Base-by-base conservation (phyloP, 2,329 filamentous ascomycete species). In the Thielaviopsis euricoi region DNA sequence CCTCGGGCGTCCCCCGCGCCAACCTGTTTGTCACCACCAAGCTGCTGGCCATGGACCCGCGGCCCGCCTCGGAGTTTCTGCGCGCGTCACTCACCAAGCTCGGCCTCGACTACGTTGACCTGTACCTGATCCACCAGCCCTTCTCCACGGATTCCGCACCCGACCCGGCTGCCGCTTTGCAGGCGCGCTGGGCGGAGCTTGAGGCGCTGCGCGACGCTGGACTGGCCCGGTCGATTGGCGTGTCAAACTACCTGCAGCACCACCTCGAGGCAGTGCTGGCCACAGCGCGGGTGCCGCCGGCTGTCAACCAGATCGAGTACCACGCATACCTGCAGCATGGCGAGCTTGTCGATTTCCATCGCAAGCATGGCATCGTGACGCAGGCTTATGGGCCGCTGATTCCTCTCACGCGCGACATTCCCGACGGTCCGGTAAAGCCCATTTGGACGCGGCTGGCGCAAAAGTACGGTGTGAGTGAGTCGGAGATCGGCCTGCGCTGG, bases 271-370 rank as follows among this genome's bases (percentile, higher is more conserved):
- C 71, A 2, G 66, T 83, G 49, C 71, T 84, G 1, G 67, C 76
- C 66, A 80, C 81, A 5, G 82, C 82, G 55, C 78, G 76, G 63
- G 67, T 85, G 61, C 67, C 73, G 2, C 87, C 87, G 0, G 82
- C 79, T 6, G 78, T 86, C 61, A 90, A 91, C 72, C 87, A 93
- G 74, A 86, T 91, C 66, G 87, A 91, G 72, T 83, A 80, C 65
- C 85, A 93, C 69, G 86, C 87, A 0, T 87, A 88, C 67, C 73
- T 86, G 55, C 83, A 86, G 69, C 83, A 85, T 66, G 74, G 73
- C 6, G 72, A 75, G 59, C 71, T 86, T 13, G 57, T 86, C 33
- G 69, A 72, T 17, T 86, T 78, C 69, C 77, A 77, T 67, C 74
- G 74, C 63, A 68, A 76, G 64, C 71, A 83, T 64, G 68, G 72